Conservation (phyloP, 139 green algal genomes). For the Edaphochlamys debaryana region DNA sequence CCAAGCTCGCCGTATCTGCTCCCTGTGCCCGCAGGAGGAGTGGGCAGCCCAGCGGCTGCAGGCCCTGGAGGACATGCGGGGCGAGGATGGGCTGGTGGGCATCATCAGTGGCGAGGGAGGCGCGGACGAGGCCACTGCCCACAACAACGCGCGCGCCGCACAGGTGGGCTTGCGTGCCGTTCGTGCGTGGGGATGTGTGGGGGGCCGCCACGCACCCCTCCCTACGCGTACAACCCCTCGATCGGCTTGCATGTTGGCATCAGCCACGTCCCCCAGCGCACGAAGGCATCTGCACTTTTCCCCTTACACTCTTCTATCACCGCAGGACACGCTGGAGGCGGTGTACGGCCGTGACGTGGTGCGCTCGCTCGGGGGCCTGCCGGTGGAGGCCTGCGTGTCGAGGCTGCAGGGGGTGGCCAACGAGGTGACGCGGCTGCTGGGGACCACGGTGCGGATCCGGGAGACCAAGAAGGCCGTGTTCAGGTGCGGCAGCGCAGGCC, state of each 20-base stretch:
- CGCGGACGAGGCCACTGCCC: not conserved
- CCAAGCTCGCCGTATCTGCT: no score
- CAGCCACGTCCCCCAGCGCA: no score
- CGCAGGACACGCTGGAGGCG: conserved; percentile 36
- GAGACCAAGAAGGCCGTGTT: not conserved
- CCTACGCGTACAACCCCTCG: no score
- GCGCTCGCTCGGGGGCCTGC: not conserved
- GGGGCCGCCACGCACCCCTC: no score
- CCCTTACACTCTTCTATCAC: no score
- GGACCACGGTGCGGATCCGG: not conserved
- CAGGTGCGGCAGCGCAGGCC: not conserved
- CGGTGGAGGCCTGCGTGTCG: not conserved
- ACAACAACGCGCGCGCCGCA: not conserved
- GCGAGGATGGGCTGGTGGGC: not conserved
- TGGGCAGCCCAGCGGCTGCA: conserved; percentile 15
- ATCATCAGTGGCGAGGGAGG: not conserved
- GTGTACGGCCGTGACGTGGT: conserved; percentile 24
- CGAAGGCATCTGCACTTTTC: no score
- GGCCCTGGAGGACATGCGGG: conserved; percentile 17
- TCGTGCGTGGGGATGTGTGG: no score
- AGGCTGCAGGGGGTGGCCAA: not conserved
- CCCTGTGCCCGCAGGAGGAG: conserved; percentile 39
- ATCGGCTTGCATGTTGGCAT: no score
- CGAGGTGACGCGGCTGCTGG: not conserved
- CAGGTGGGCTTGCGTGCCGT: not conserved